phyloP scores from a whole-genome alignment of 2,329 filamentous ascomycete species.

The Macrophomina pseudophaseolina region DNA sequence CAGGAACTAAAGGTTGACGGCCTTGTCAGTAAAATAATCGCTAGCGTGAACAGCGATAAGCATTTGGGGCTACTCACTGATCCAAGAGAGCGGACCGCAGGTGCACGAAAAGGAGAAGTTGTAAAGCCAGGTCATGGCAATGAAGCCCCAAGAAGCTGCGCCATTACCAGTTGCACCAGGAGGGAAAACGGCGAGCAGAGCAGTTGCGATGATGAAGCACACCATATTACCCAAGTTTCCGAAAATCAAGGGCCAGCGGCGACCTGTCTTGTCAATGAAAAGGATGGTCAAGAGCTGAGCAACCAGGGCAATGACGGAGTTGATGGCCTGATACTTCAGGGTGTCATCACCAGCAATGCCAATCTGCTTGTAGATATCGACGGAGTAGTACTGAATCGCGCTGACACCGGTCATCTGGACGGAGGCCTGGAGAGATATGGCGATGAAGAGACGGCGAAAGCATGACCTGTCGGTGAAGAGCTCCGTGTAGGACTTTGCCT shows the following conservation, averaged over 20 bases:
- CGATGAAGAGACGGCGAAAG: conserved; percentile 74
- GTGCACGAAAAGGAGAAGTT: conserved; percentile 77
- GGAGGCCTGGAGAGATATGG: conserved; percentile 70
- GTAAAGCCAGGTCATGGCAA: conserved; percentile 77
- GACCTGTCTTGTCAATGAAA: conserved; percentile 71
- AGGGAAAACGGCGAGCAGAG: conserved; percentile 65
- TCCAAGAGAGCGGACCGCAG: conserved; percentile 70
- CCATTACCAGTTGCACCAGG: conserved; percentile 58
- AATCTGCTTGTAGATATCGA: conserved; percentile 70
- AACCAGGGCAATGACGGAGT: conserved; percentile 70
- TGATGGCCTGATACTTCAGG: conserved; percentile 77
- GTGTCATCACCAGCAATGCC: conserved; percentile 69
- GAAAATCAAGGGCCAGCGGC: conserved; percentile 72
- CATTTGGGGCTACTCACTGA: conserved; percentile 33
- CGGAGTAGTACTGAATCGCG: conserved; percentile 74
- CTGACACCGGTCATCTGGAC: conserved; percentile 74
- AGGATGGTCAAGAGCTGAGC: conserved; percentile 72
- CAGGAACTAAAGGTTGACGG: conserved; percentile 52
- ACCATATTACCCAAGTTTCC: conserved; percentile 75
- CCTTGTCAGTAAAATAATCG: not conserved
- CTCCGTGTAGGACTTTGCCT: conserved; percentile 72
- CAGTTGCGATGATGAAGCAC: conserved; percentile 72
- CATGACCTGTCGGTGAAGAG: conserved; percentile 69
- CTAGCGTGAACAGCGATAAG: conserved; percentile 62
- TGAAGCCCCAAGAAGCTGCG: conserved; percentile 73